A percentile compares a stretch with the other conserved stretches of the same genome.
Conservation (phyloP, 805 yeast genomes). For the Lipomyces mesembrius region DNA sequence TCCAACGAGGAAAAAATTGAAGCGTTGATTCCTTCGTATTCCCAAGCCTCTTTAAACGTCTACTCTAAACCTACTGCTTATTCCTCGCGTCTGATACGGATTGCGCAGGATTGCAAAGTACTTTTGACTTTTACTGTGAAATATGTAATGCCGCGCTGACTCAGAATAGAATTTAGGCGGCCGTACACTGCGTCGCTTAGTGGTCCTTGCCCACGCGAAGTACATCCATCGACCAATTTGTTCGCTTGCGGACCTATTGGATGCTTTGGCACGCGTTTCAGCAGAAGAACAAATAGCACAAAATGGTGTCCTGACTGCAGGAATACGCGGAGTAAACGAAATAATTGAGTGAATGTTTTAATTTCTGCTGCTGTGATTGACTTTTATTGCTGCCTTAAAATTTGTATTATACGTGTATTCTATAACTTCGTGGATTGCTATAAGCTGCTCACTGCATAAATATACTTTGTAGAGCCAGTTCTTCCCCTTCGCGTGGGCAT, state of each 20-base stretch:
- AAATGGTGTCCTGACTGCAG: not conserved
- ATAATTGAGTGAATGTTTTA: not conserved
- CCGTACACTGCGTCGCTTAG: conserved; percentile 26
- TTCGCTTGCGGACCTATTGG: conserved; percentile 20
- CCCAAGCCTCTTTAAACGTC: conserved; percentile 28
- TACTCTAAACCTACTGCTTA: conserved; percentile 25
- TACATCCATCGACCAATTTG: conserved; percentile 27
- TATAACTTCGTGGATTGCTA: not conserved
- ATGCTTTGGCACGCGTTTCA: conserved; percentile 17
- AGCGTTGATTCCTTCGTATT: conserved; percentile 25
- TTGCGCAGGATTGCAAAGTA: conserved; percentile 29
- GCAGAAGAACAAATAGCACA: conserved; percentile 11
- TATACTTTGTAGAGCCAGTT: no score
- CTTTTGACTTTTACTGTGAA: not conserved
- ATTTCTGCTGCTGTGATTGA: not conserved
- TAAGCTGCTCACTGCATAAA: not conserved
- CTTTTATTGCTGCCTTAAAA: not conserved
- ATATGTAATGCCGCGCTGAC: not conserved
- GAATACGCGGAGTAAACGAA: not conserved
- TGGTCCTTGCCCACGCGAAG: conserved; percentile 32
- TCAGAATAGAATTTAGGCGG: conserved; percentile 26
- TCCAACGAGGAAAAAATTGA: conserved; percentile 15
- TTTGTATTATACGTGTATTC: not conserved
- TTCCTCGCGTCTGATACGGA: conserved; percentile 22
- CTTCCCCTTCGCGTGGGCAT: not conserved